phyloP scores from a whole-genome alignment of 1,284 basidiomycete genomes.

The Ustilago sp. region DNA sequence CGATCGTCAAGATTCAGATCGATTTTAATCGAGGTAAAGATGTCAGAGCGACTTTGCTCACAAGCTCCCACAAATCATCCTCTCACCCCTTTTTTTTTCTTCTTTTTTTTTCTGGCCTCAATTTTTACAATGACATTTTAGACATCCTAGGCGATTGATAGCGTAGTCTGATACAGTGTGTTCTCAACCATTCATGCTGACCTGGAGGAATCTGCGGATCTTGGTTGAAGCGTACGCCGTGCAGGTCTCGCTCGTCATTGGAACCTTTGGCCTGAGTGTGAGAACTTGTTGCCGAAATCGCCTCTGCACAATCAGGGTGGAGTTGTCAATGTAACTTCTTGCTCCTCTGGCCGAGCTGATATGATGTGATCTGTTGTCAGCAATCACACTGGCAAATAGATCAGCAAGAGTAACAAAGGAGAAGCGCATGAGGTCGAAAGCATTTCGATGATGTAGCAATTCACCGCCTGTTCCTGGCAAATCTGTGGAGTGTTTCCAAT shows the following conservation, averaged over 20 bases:
- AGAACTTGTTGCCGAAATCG: no score
- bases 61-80: no score
- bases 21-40: not conserved
- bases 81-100: not conserved
- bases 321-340: no score
- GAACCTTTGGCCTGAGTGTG: no score
- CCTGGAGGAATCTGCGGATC: no score
- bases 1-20: not conserved
- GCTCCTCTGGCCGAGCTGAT: not conserved
- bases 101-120: not conserved
- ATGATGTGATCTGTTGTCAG: not conserved
- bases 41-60: not conserved
- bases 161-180: no score
- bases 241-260: no score
- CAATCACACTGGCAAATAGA: not conserved
- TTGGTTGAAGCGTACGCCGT: no score
- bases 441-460: constrained; percentile 13
- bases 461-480: constrained; percentile 2
- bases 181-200: no score
- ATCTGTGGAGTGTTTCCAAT: not conserved
- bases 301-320: not conserved
- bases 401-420: no score
- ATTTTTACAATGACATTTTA: not conserved
- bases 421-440: not conserved
- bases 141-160: no score